Evolutionary conservation across 257 asterid genomes (phyloP).

Genomic region (Penstemon eatonii): DNA sequence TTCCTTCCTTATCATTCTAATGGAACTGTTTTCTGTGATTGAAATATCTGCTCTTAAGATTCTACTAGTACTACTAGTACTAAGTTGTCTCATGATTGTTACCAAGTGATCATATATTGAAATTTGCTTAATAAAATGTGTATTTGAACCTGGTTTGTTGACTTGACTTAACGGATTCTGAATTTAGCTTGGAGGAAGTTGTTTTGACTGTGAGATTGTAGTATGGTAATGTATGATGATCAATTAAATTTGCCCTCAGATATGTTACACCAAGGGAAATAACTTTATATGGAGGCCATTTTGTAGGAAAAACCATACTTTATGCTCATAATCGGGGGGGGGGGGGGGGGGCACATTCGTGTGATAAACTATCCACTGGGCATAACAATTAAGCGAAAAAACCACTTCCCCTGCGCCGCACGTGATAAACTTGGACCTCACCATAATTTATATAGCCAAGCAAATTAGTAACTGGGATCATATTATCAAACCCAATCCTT

Average conservation of each 20-base stretch:
- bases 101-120: neutral
- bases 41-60: constrained; percentile 8
- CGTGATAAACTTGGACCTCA: neutral
- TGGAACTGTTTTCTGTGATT: constrained; percentile 8
- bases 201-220: neutral
- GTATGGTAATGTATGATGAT: neutral
- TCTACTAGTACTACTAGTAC: neutral
- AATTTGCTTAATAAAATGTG: neutral
- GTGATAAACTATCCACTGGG: neutral
- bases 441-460: neutral
- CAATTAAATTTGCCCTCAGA: neutral
- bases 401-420: neutral
- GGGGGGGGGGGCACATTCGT: neutral
- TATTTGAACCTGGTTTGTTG: neutral
- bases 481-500: neutral
- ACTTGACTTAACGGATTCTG: neutral
- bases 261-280: neutral
- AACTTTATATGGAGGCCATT: neutral
- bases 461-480: neutral
- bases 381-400: neutral
- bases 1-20: constrained; percentile 4
- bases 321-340: neutral
- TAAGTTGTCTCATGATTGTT: neutral
- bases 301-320: neutral
- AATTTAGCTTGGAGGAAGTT: neutral